Evolutionary conservation across 2,329 filamentous ascomycete species (phyloP), one percentile per base, ranked within the genome.

Genomic region (Metarhizium anisopliae): DNA sequence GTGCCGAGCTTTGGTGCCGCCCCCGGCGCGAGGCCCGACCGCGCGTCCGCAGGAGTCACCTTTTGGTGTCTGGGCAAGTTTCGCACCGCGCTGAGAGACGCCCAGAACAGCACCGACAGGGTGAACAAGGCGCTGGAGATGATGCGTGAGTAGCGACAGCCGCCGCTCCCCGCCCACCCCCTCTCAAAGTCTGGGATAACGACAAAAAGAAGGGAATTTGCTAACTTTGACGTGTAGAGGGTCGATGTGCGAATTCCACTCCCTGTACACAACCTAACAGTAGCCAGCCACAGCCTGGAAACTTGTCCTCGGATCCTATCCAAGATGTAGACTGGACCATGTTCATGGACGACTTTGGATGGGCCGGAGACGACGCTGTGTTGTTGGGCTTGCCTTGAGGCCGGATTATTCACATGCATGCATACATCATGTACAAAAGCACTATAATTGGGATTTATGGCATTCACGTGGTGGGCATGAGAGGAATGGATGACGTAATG

Each of bases 331-430:
- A 79, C 63, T 79, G 76, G 76, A 71, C 74, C 57, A 72, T 76
- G 55, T 72, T 79, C 36, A 73, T 78, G 69, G 74, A 77, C 55
- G 77, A 79, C 50, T 77, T 78, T 61, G 75, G 76, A 57, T 77
- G 75, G 76, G 65, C 62, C 2, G 64, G 64, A 14, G 62, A 67
- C 7, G 66, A 68, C 1, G 58, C 64, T 4, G 61, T 70, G 0
- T 63, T 72, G 18, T 56, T 70, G 25, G 66, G 67, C 13, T 59
- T 67, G 16, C 60, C 65, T 32, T 67, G 60, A 60, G 18, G 6
- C n/a, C 2, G 2, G 4, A 20, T 18, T 45, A 20, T 20, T 45
- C 2, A 29, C 11, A 7, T 35, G 11, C 6, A 42, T 11, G 32
- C n/a, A 20, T n/a, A 30, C 43, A 25, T 25, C 20, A 6, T 14